phyloP scores from a whole-genome alignment of 2,329 filamentous ascomycete genomes.

The Talaromyces verruculosus region DNA sequence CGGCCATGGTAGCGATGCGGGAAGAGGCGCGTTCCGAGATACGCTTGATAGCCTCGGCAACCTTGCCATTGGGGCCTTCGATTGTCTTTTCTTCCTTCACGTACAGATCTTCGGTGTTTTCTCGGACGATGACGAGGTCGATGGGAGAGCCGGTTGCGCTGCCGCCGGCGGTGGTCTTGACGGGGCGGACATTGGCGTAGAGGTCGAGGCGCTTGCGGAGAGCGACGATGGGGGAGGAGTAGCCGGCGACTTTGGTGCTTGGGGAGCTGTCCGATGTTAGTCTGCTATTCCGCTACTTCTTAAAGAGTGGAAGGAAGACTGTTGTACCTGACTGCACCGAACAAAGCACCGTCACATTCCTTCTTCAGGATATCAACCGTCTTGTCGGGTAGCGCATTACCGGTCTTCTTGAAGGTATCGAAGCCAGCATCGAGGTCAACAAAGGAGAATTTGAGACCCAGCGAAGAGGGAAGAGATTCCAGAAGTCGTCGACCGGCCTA shows the following conservation, averaged over 20 bases:
- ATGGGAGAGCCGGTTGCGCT: constrained; percentile 58
- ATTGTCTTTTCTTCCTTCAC: constrained; percentile 94
- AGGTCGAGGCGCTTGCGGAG: constrained; percentile 92
- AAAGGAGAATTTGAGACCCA: constrained; percentile 91
- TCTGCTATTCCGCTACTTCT: background rate
- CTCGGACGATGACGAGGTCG: constrained; percentile 96
- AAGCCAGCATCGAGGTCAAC: constrained; percentile 90
- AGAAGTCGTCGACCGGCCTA: constrained; percentile 80
- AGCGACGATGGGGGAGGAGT: constrained; percentile 94
- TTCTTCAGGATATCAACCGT: constrained; percentile 85
- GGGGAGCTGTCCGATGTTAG: constrained; percentile 62
- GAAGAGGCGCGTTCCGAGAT: constrained; percentile 82
- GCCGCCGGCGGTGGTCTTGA: constrained; percentile 70
- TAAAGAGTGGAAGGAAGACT: background rate
- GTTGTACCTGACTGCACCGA: constrained; percentile 79
- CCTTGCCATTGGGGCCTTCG: constrained; percentile 69
- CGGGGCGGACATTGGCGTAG: constrained; percentile 95
- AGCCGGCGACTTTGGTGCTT: constrained; percentile 84
- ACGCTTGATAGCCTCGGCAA: constrained; percentile 96
- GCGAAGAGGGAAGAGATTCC: constrained; percentile 86
- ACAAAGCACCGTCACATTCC: constrained; percentile 93
- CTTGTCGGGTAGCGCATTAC: constrained; percentile 81
- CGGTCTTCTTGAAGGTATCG: constrained; percentile 87
- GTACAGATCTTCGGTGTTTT: constrained; percentile 98
- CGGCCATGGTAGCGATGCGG: constrained; percentile 89